A percentile compares a stretch with the other conserved stretches of the same genome.
Evolutionary conservation across 116 monocot species (phyloP).

Genomic region (Papilionanthe hybrid): DNA sequence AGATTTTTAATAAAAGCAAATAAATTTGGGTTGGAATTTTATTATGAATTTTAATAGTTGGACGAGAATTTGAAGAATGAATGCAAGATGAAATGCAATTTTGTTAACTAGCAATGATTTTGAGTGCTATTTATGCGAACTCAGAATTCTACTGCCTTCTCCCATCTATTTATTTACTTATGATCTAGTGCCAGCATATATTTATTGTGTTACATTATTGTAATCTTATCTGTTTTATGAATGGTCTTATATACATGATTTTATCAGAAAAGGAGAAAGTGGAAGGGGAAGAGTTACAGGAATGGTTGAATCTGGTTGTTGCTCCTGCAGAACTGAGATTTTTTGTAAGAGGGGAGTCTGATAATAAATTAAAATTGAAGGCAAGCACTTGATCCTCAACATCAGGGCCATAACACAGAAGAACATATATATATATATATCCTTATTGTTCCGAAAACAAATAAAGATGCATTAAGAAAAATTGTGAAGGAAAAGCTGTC

Average conservation of each 20-base stretch:
- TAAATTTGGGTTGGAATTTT: too few species aligned
- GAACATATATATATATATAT: background rate
- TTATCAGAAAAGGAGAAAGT: conserved; percentile 90
- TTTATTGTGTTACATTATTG: background rate
- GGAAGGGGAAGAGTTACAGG: conserved; percentile 91
- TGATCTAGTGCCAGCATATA: background rate
- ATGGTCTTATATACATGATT: background rate
- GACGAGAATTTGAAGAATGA: too few species aligned
- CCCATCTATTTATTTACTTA: too few species aligned
- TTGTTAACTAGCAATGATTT: too few species aligned
- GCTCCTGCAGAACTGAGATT: conserved; percentile 69
- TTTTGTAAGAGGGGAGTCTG: conserved; percentile 51
- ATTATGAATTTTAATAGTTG: too few species aligned
- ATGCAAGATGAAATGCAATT: too few species aligned
- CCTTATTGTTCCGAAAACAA: too few species aligned
- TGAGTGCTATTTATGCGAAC: too few species aligned
- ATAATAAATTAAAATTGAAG: conserved; percentile 40
- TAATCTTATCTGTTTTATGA: background rate
- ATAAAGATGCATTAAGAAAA: too few species aligned
- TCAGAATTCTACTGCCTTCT: too few species aligned
- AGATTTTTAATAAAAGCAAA: too few species aligned
- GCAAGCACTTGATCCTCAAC: conserved; percentile 21
- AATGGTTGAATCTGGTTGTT: conserved; percentile 91
- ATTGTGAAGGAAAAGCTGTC: background rate
- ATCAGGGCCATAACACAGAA: background rate